Conservation (phyloP, 495 filamentous ascomycete species). For the Xylaria longipes region DNA sequence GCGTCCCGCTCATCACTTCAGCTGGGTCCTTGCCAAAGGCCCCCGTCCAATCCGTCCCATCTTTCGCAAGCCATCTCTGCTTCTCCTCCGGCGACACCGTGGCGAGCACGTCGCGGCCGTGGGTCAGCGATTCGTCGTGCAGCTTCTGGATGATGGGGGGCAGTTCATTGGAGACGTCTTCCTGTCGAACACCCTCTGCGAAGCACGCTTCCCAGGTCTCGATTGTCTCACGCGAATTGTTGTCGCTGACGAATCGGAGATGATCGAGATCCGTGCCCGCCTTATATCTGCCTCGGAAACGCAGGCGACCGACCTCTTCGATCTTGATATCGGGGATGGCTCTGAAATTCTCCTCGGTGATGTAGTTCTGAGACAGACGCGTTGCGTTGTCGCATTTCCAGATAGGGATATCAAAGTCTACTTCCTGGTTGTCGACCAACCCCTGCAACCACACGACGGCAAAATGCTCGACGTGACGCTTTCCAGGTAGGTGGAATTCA, state of each 20-base stretch:
- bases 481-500: constrained; percentile 75
- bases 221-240: constrained; percentile 87
- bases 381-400: constrained; percentile 77
- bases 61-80: constrained; percentile 76
- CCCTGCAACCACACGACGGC: constrained; percentile 86
- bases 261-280: constrained; percentile 92
- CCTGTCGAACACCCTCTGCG: constrained; percentile 78
- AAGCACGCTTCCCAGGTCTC: constrained; percentile 93
- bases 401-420: constrained; percentile 81
- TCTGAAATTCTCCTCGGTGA: constrained; percentile 73
- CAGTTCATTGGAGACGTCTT: constrained; percentile 69
- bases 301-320: constrained; percentile 77
- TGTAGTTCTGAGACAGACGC: constrained; percentile 87
- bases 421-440: constrained; percentile 77
- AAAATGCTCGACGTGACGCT: constrained; percentile 74
- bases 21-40: constrained; percentile 75
- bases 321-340: constrained; percentile 70
- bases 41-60: constrained; percentile 88
- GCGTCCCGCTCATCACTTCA: constrained; percentile 47
- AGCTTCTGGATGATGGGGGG: constrained; percentile 69
- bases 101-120: constrained; percentile 80
- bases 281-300: constrained; percentile 81
- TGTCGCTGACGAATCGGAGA: constrained; percentile 80
- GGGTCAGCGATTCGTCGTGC: constrained; percentile 78
- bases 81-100: constrained; percentile 71